phyloP scores from a whole-genome alignment of 108 stramenopile species.

The Tribonema minus region DNA sequence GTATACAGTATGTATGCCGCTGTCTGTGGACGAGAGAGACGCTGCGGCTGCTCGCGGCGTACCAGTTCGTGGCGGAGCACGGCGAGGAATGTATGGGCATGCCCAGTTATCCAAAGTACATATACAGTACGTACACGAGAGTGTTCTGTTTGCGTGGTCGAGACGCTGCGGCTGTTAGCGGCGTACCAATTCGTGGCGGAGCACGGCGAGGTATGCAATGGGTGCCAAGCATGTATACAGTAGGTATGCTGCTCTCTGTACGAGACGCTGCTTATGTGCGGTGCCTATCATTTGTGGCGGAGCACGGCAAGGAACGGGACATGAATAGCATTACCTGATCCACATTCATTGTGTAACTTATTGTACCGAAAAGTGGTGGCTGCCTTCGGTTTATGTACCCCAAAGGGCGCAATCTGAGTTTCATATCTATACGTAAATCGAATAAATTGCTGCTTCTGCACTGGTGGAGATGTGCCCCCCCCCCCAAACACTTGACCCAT shows the following conservation, averaged over 20 bases:
- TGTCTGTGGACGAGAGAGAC: no score
- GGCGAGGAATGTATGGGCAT: slow-evolving; percentile 45
- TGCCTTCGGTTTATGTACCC: no score
- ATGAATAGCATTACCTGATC: no score
- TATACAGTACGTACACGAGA: not conserved
- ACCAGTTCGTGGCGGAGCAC: slow-evolving; percentile 57
- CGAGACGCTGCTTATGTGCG: slow-evolving; percentile 56
- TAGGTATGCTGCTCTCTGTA: not conserved
- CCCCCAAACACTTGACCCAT: no score
- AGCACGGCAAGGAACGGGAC: slow-evolving; percentile 57
- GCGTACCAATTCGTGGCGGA: slow-evolving; percentile 58
- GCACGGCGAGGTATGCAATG: slow-evolving; percentile 50
- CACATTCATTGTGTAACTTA: no score
- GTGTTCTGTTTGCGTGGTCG: slow-evolving; percentile 59
- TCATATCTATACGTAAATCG: no score
- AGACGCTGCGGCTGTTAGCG: slow-evolving; percentile 56
- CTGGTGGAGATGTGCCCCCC: no score
- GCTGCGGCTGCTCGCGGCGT: slow-evolving; percentile 55
- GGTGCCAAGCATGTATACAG: no score
- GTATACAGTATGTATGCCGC: not conserved
- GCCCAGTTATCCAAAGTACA: no score
- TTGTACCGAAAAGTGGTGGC: no score
- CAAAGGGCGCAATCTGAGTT: no score
- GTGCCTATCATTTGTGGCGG: slow-evolving; percentile 58
- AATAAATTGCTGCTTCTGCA: no score